Evolutionary conservation across 345 rosid species (phyloP).

Genomic region (Populus simonii): DNA sequence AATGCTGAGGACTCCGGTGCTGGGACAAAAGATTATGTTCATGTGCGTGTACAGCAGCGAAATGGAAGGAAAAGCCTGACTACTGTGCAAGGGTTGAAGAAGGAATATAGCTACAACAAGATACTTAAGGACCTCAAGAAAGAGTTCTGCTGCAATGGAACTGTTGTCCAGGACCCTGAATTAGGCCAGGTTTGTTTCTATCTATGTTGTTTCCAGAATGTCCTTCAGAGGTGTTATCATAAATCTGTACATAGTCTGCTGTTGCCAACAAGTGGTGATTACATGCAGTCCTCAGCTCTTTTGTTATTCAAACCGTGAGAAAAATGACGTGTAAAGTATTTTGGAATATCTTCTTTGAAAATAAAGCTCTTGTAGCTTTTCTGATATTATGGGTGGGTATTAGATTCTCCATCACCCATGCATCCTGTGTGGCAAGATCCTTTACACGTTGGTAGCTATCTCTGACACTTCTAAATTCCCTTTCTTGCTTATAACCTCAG

Average conservation of each 20-base stretch:
- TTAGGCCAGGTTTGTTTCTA: conserved; percentile 57
- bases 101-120: conserved; percentile 81
- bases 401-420: background rate
- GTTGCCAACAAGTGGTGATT: background rate
- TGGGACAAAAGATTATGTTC: conserved; percentile 33
- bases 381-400: background rate
- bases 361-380: background rate
- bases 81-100: conserved; percentile 53
- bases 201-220: background rate
- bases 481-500: background rate
- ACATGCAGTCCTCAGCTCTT: background rate
- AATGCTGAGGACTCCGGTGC: conserved; percentile 63
- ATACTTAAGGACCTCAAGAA: conserved; percentile 86
- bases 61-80: conserved; percentile 37
- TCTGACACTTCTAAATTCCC: too few relatives aligned
- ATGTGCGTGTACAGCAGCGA: conserved; percentile 31
- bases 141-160: conserved; percentile 92
- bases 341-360: background rate
- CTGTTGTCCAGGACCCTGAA: conserved; percentile 87
- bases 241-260: background rate
- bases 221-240: background rate
- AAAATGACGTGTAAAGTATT: background rate
- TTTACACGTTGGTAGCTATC: too few relatives aligned
- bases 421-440: too few relatives aligned
- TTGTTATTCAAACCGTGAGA: background rate